Percentiles rank a stretch among this genome's conserved stretches.
These are phyloP conservation scores for Sesbania bispinosa DNA, from an alignment of 306 rosid species.

Conservation along the genomic window DNA sequence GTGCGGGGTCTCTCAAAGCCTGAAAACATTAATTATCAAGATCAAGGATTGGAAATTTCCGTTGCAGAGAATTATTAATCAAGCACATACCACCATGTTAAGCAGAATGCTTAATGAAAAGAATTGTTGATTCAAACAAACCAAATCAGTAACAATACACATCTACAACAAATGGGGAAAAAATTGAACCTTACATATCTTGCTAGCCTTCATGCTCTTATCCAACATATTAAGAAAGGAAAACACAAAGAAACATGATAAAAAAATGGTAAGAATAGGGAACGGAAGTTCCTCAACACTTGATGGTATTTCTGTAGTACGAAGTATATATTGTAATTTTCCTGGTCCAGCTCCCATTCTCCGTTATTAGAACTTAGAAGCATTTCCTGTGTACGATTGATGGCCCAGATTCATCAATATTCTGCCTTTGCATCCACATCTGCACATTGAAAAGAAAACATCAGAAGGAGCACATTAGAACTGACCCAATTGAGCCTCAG, in stretches of 20 bases:
- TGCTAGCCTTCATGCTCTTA: constrained; percentile 70
- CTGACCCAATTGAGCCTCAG: neutral
- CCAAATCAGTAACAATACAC: constrained; percentile 58
- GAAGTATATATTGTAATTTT: constrained; percentile 47
- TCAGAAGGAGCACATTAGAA: constrained; percentile 1
- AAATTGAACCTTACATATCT: constrained; percentile 48
- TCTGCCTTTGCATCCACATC: constrained; percentile 99
- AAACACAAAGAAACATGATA: constrained; percentile 55
- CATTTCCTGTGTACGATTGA: constrained; percentile 99
- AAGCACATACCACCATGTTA: constrained; percentile 12
- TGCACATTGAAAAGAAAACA: constrained; percentile 29
- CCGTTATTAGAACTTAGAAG: constrained; percentile 65
- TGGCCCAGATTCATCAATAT: constrained; percentile 94
- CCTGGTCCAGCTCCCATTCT: constrained; percentile 42
- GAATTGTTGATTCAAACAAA: constrained; percentile 59
- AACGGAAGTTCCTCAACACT: constrained; percentile 55
- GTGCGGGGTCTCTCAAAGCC: too few species aligned
- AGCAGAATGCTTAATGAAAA: constrained; percentile 24
- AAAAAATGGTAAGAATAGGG: constrained; percentile 38
- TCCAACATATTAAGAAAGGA: constrained; percentile 51
- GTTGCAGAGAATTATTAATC: constrained; percentile 18
- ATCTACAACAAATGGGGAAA: constrained; percentile 35
- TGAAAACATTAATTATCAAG: neutral
- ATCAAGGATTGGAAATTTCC: neutral
- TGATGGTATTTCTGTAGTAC: constrained; percentile 49